Evolutionary conservation across 345 rosid species (phyloP), one percentile per base, ranked within the genome.

Genomic region (Atalantia buxifolia): DNA sequence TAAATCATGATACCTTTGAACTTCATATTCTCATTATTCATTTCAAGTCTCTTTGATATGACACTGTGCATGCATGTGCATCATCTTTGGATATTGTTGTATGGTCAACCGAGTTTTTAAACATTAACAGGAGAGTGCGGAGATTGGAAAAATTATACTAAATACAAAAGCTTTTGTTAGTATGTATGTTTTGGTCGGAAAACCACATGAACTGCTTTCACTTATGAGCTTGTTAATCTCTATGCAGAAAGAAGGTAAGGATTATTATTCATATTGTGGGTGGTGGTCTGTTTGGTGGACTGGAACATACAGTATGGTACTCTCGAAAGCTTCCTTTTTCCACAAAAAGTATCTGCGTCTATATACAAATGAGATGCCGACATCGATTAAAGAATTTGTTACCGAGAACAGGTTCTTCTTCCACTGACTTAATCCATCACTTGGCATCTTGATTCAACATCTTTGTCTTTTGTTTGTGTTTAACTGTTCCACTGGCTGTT

Each of bases 251-350:
- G 91, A 82, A n/a, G 84, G 85, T 71, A 78, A 24, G 7, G 81
- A 83, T 64, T 79, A 80, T 66, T 95, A 92, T 74, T 78, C 65
- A 50, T 93, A 95, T 85, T 88, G 90, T 50, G 99, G 99, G 71
- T 95, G 99, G 99, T 95, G 99, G 98, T 93, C 99, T 77, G 99
- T 95, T 72, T 95, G 99, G 99, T 95, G 99, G 98, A 91, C 94
- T 12, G 99, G 99, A 67, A 91, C 92, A 18, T 95, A 93, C 70
- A 95, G 93, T 80, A 91, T 95, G 96, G 89, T 95, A 55, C 99
- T 95, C 83, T 93, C 99, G 64, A 95, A 95, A 83, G 98, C 98
- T 33, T 92, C 99, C 67, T 95, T 95, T 85, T 92, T 93, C 92
- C 97, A 95, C 92, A 93, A 92, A 79, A 95, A 95, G 80, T 95